These are phyloP conservation scores for Aspergillus aculeatus DNA, from an alignment of 2,329 filamentous ascomycete genomes.

Conservation along the genomic window DNA sequence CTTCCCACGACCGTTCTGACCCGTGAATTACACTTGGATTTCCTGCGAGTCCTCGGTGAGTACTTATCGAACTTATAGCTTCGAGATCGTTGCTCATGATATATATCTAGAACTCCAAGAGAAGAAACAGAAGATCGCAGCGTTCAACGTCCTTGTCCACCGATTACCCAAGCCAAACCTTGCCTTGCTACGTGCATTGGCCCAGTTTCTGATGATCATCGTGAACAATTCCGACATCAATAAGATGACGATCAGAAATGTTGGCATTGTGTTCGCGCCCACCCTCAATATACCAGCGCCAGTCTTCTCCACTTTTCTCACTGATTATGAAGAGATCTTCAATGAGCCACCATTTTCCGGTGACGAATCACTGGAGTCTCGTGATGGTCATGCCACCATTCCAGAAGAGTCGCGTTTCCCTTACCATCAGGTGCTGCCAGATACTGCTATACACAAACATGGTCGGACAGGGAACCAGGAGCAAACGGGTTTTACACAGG, in stretches of 20 bases:
- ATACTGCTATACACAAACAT: conserved; percentile 64
- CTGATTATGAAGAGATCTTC: conserved; percentile 86
- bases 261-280: conserved; percentile 96
- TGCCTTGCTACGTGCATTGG: conserved; percentile 77
- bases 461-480: conserved; percentile 55
- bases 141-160: conserved; percentile 75
- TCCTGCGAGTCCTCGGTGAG: conserved; percentile 71
- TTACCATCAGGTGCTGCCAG: conserved; percentile 64
- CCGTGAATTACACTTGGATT: conserved; percentile 83
- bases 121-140: conserved; percentile 71
- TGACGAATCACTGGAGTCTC: conserved; percentile 42
- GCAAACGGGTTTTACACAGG: conserved; percentile 28
- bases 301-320: conserved; percentile 89
- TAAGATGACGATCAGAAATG: conserved; percentile 97
- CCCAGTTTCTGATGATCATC: conserved; percentile 85
- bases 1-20: conserved; percentile 89
- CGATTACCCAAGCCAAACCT: conserved; percentile 77
- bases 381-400: conserved; percentile 39
- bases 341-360: conserved; percentile 59
- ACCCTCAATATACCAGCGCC: conserved; percentile 95
- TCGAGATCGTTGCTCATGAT: conserved; percentile 1
- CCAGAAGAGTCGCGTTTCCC: conserved; percentile 64
- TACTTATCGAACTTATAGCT: not conserved
- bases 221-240: conserved; percentile 87
- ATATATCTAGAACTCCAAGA: conserved; percentile 63